These are phyloP conservation scores for Wilhelminamyces savonicus DNA, from an alignment of 805 yeast genomes.

Conservation along the genomic window DNA sequence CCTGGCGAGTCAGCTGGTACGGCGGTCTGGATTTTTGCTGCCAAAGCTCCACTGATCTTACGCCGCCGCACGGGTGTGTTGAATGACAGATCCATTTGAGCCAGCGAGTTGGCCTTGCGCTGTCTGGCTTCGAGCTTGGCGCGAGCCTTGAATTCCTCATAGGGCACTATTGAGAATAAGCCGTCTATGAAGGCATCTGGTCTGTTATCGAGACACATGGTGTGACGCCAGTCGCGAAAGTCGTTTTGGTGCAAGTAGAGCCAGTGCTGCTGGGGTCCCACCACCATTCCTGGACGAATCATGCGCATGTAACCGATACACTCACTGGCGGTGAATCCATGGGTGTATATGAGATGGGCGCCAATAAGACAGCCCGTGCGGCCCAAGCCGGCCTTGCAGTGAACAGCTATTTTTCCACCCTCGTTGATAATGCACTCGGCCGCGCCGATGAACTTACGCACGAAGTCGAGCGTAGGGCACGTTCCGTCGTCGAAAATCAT, in stretches of 20 bases:
- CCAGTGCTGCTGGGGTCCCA: conserved; percentile 99
- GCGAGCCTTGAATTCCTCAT: conserved; percentile 56
- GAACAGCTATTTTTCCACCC: conserved; percentile 97
- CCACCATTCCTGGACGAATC: conserved; percentile 99
- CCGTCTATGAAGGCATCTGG: conserved; percentile 68
- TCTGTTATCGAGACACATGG: conserved; percentile 70
- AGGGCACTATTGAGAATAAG: conserved; percentile 51
- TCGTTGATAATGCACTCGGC: conserved; percentile 81
- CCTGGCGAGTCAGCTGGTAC: conserved; percentile 95
- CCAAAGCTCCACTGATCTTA: conserved; percentile 60
- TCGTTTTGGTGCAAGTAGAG: conserved; percentile 91
- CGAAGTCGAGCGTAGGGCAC: conserved; percentile 92
- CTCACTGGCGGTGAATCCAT: conserved; percentile 95
- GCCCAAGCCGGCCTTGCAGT: conserved; percentile 97
- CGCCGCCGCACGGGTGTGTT: conserved; percentile 70
- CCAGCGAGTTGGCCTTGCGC: conserved; percentile 26
- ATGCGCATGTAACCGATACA: conserved; percentile 96
- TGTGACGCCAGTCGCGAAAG: conserved; percentile 92
- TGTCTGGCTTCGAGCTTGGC: conserved; percentile 39
- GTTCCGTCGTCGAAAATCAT: conserved; percentile 98
- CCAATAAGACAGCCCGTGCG: conserved; percentile 98
- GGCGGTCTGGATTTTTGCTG: conserved; percentile 64
- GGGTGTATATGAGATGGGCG: conserved; percentile 91
- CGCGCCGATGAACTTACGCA: conserved; percentile 88
- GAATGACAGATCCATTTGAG: conserved; percentile 42